These are phyloP conservation scores for Saccharomyces jurei DNA, from an alignment of 805 yeast genomes.

Conservation along the genomic window DNA sequence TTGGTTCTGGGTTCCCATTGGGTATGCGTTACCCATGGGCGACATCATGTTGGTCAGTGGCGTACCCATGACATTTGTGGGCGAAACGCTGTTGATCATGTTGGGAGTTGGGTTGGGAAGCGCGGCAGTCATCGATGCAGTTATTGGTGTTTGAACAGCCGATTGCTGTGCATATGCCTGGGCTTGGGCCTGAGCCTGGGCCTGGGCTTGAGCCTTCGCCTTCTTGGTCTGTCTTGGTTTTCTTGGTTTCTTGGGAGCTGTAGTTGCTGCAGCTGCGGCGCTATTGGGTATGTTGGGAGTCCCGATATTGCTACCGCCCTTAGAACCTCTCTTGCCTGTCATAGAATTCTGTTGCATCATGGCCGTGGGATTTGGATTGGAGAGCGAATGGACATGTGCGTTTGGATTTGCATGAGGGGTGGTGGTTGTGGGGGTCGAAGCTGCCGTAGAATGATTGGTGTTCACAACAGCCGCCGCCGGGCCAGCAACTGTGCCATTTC, in stretches of 20 bases:
- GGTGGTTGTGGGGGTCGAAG: constrained; percentile 9
- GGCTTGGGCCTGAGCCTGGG: neutral
- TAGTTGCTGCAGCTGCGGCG: constrained; percentile 2
- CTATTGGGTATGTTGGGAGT: neutral
- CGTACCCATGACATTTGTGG: neutral
- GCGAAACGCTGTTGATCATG: neutral
- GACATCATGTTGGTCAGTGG: neutral
- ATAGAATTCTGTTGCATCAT: neutral
- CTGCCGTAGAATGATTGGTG: constrained; percentile 4
- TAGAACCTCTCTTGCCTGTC: neutral
- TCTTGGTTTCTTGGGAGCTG: constrained; percentile 22
- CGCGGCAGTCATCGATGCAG: neutral
- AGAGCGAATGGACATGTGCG: neutral
- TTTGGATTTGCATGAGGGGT: constrained; percentile 2
- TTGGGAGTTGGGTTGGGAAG: neutral
- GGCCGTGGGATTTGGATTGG: constrained; percentile 2
- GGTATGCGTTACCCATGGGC: neutral
- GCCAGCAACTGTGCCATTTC: constrained; percentile 5
- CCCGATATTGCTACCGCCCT: neutral
- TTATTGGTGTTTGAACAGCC: constrained; percentile 1
- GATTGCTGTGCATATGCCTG: neutral
- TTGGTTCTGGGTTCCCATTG: neutral
- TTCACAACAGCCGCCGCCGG: neutral
- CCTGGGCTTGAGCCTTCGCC: constrained; percentile 2
- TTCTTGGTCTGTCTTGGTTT: constrained; percentile 23